phyloP scores from a whole-genome alignment of 2,329 filamentous ascomycete genomes.

The Chrysoporthe cubensis region DNA sequence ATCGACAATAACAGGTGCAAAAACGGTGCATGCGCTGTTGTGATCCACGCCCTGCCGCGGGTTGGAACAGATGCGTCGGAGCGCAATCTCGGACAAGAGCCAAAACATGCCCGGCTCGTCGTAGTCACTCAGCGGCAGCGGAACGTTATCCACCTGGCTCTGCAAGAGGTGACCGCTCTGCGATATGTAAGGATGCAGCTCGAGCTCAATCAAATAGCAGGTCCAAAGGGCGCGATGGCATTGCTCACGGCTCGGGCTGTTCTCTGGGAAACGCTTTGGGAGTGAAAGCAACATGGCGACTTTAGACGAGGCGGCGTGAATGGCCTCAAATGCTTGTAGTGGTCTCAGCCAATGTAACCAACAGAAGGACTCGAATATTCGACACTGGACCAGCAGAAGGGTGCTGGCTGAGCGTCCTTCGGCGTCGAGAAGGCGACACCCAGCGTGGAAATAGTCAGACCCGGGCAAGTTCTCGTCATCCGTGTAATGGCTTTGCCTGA shows the following conservation, averaged over 20 bases:
- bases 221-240: slow-evolving; percentile 33
- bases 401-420: slow-evolving; percentile 18
- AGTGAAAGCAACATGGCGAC: slow-evolving; percentile 25
- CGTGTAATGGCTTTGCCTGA: slow-evolving; percentile 12
- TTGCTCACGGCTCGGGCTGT: slow-evolving; percentile 26
- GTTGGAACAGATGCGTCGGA: slow-evolving; percentile 31
- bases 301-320: slow-evolving; percentile 25
- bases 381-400: slow-evolving; percentile 28
- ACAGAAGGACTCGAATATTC: slow-evolving; percentile 30
- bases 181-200: slow-evolving; percentile 31
- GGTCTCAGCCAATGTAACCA: slow-evolving; percentile 30
- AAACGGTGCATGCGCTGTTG: slow-evolving; percentile 24
- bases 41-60: slow-evolving; percentile 29
- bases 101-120: slow-evolving; percentile 33
- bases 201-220: slow-evolving; percentile 34
- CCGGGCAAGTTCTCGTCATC: slow-evolving; percentile 24
- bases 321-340: slow-evolving; percentile 30
- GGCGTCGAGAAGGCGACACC: slow-evolving; percentile 23
- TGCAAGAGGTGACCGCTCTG: slow-evolving; percentile 26
- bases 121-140: slow-evolving; percentile 30
- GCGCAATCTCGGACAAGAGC: slow-evolving; percentile 32
- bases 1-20: slow-evolving; percentile 29
- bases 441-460: slow-evolving; percentile 29
- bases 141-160: slow-evolving; percentile 23
- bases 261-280: slow-evolving; percentile 4